Conservation (phyloP, 345 rosid species). For the Eucalyptus sp. region DNA sequence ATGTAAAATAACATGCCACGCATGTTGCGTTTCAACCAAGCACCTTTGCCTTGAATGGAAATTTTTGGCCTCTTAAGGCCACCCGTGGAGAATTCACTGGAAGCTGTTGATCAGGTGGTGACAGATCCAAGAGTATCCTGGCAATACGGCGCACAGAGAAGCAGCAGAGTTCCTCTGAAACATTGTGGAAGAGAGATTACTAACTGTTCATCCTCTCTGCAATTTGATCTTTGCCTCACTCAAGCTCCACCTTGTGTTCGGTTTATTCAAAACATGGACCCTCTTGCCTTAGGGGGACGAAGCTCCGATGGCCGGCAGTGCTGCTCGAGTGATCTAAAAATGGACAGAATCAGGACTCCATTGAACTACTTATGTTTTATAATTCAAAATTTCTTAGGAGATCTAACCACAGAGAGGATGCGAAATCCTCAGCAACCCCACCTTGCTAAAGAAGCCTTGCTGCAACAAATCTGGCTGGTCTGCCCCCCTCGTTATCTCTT, state of each 20-base stretch:
- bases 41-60: neutral
- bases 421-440: neutral
- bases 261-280: neutral
- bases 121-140: no score
- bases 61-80: no score
- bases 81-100: no score
- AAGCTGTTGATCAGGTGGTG: no score
- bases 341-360: neutral
- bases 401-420: neutral
- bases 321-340: neutral
- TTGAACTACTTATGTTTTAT: neutral
- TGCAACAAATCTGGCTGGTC: neutral
- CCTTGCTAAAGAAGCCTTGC: neutral
- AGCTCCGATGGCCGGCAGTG: neutral
- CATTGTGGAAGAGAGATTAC: neutral
- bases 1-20: neutral
- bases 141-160: no score
- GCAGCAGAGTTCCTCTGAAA: neutral
- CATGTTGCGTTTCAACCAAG: neutral
- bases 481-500: neutral
- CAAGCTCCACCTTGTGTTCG: neutral
- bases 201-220: neutral
- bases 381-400: neutral
- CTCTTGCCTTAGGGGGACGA: neutral
- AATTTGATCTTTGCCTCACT: neutral